phyloP scores from a whole-genome alignment of 2,329 filamentous ascomycete genomes.

The Magnaporthiopsis rhizophila region DNA sequence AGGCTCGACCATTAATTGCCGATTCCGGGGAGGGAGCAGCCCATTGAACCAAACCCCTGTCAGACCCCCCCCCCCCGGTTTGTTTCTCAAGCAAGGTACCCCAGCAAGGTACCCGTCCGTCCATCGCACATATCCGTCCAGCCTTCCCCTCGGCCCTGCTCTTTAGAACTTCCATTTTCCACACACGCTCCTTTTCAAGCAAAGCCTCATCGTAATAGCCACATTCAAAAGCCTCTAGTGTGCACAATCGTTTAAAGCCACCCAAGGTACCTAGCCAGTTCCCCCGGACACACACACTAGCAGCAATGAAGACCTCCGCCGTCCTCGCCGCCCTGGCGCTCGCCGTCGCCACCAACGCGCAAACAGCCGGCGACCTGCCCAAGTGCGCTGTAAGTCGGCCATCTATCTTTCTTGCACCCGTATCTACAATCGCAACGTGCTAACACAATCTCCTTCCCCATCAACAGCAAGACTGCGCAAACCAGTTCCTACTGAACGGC shows the following conservation, averaged over 20 bases:
- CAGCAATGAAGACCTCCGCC: constrained; percentile 34
- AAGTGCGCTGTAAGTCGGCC: constrained; percentile 43
- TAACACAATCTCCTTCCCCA: constrained; percentile 4
- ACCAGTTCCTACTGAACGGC: constrained; percentile 20
- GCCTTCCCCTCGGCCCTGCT: neutral
- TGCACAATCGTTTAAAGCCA: neutral
- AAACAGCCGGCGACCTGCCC: constrained; percentile 35
- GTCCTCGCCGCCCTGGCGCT: constrained; percentile 42
- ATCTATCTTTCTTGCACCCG: too few relatives aligned
- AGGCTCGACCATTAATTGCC: neutral
- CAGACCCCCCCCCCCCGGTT: too few relatives aligned
- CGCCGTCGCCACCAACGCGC: constrained; percentile 43
- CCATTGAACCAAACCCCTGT: neutral
- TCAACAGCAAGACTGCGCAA: constrained; percentile 22
- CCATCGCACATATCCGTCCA: neutral
- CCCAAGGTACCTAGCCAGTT: too few relatives aligned
- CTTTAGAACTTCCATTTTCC: neutral
- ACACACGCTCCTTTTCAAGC: neutral
- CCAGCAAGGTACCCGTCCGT: too few relatives aligned
- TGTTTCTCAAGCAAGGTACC: too few relatives aligned
- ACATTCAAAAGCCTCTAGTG: neutral
- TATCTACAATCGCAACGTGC: too few relatives aligned
- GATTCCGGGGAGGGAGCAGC: neutral
- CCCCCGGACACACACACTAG: neutral
- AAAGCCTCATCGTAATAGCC: neutral